These are phyloP conservation scores for Rubroshorea leprosula DNA, from an alignment of 345 rosid genomes.

Conservation along the genomic window DNA sequence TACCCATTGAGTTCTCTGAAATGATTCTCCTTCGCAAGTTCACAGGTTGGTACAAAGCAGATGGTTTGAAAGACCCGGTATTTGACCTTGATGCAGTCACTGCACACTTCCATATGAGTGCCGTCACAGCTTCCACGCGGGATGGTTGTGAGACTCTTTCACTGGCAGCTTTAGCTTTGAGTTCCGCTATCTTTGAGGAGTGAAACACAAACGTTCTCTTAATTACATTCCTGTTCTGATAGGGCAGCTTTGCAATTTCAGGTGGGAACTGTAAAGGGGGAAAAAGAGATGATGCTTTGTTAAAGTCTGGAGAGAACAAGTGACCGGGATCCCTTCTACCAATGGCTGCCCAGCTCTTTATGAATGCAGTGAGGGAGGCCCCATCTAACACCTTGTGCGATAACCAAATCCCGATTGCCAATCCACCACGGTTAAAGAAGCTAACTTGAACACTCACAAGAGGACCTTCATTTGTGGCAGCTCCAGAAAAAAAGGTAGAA, in stretches of 20 bases:
- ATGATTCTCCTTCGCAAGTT: slow-evolving; percentile 27
- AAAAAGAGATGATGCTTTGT: not conserved
- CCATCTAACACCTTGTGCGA: not conserved
- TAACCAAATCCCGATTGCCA: not conserved
- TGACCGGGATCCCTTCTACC: not conserved
- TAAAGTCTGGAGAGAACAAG: not conserved
- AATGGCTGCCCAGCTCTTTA: not conserved
- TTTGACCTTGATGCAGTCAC: not conserved
- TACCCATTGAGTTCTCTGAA: slow-evolving; percentile 22
- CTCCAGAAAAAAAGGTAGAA: not conserved
- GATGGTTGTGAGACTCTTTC: not conserved
- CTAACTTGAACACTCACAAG: not conserved
- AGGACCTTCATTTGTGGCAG: not conserved
- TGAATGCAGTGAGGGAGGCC: not conserved
- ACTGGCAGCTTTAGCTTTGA: not conserved
- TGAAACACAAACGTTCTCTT: not conserved
- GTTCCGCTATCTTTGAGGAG: not conserved
- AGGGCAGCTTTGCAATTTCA: not conserved
- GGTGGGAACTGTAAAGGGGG: not conserved
- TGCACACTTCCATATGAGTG: not conserved
- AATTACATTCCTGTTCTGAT: not conserved
- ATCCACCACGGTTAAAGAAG: not conserved
- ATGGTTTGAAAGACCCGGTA: not conserved
- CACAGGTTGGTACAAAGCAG: slow-evolving; percentile 18
- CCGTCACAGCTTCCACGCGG: not conserved